Evolutionary conservation across 2,329 filamentous ascomycete genomes (phyloP).

Genomic region (Talaromyces pinophilus): DNA sequence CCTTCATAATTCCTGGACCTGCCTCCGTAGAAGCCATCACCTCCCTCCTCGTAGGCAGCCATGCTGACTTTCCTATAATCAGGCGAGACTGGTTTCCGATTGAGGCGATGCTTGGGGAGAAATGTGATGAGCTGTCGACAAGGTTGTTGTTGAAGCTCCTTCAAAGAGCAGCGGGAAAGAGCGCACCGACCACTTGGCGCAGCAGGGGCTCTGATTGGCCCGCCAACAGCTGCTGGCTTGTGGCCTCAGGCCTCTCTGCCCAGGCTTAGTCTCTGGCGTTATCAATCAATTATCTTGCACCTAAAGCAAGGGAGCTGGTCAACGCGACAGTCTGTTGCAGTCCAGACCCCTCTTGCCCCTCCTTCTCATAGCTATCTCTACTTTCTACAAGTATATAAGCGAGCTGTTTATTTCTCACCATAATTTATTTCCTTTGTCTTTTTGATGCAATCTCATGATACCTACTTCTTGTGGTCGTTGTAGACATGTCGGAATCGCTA

Average conservation of each 20-base stretch:
- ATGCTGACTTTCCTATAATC: conserved; percentile 24
- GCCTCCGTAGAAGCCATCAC: conserved; percentile 36
- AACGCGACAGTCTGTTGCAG: not conserved
- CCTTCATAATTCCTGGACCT: conserved; percentile 38
- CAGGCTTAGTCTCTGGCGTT: not conserved
- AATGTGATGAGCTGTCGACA: not conserved
- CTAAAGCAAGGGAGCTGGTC: not conserved
- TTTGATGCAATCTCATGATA: not conserved
- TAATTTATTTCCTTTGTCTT: not conserved
- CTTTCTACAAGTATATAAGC: not conserved
- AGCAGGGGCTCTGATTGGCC: conserved; percentile 9
- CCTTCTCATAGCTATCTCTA: not conserved
- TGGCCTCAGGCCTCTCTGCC: no score
- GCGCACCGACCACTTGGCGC: conserved; percentile 1
- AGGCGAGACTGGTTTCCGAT: not conserved
- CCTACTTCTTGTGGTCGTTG: not conserved
- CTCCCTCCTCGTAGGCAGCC: conserved; percentile 44
- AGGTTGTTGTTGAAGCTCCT: not conserved
- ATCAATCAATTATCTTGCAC: not conserved
- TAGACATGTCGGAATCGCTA: not conserved
- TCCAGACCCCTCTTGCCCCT: conserved; percentile 6
- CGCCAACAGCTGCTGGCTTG: not conserved
- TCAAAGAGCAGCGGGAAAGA: not conserved
- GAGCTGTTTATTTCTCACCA: not conserved
- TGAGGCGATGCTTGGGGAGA: not conserved